Percentiles rank a stretch among this genome's conserved stretches.
Conservation (phyloP, 1,284 basidiomycete genomes). For the Cryptococcus sp. region DNA sequence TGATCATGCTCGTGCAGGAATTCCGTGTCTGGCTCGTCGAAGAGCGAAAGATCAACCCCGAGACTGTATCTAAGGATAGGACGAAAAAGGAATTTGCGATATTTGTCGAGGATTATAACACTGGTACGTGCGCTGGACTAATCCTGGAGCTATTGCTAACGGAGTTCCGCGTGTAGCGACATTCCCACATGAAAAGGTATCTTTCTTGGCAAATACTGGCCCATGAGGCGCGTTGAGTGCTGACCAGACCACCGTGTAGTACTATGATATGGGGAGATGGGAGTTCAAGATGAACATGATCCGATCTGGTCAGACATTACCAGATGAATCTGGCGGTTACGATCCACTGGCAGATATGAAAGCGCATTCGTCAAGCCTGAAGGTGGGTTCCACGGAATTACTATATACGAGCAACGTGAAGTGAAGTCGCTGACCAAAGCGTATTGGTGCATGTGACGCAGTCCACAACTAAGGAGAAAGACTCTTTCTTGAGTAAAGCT, state of each 20-base stretch:
- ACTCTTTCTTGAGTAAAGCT: constrained; percentile 72
- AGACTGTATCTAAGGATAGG: constrained; percentile 77
- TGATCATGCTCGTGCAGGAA: constrained; percentile 56
- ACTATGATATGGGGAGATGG: constrained; percentile 80
- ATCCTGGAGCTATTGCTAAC: not conserved
- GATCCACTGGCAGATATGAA: constrained; percentile 77
- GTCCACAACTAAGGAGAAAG: constrained; percentile 62
- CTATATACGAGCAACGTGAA: not conserved
- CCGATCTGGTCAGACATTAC: constrained; percentile 72
- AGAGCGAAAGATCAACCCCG: constrained; percentile 82
- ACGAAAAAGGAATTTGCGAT: constrained; percentile 77
- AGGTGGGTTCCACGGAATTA: constrained; percentile 18
- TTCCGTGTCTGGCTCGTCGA: constrained; percentile 88
- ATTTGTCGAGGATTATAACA: constrained; percentile 81
- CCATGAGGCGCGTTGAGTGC: not conserved
- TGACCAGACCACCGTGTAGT: constrained; percentile 45
- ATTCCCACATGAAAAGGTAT: constrained; percentile 76
- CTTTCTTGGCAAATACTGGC: not conserved
- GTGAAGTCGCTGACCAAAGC: too few relatives aligned
- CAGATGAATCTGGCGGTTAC: constrained; percentile 62
- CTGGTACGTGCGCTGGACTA: constrained; percentile 58
- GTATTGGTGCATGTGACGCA: constrained; percentile 33
- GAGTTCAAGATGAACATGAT: constrained; percentile 77
- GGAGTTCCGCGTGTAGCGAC: constrained; percentile 61
- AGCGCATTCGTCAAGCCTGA: constrained; percentile 58